Conservation (phyloP, 495 filamentous ascomycete genomes). For the Tricharina praecox region DNA sequence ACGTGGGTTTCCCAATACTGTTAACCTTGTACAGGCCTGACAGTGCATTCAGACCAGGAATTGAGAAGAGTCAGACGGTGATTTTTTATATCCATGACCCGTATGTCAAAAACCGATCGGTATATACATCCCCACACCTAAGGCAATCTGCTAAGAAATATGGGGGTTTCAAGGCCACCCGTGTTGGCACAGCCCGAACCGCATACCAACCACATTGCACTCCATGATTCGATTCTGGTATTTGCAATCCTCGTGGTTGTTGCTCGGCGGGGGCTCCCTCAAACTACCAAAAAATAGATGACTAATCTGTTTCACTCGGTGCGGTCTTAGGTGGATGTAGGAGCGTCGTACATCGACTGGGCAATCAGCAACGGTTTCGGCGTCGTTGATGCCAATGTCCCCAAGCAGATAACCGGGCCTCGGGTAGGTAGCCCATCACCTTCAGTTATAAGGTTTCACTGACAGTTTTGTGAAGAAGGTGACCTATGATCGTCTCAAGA, state of each 20-base stretch:
- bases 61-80: no score
- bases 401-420: constrained; percentile 44
- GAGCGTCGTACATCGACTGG: constrained; percentile 69
- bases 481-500: constrained; percentile 30
- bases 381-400: constrained; percentile 80
- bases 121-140: no score
- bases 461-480: neutral
- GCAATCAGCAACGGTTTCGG: constrained; percentile 52
- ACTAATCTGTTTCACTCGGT: neutral
- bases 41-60: no score
- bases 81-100: constrained; percentile 32
- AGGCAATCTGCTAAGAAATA: no score
- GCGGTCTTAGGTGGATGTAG: constrained; percentile 47
- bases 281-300: neutral
- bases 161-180: constrained; percentile 40
- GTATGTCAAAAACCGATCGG: constrained; percentile 25
- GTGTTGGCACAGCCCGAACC: constrained; percentile 50
- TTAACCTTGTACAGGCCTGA: neutral
- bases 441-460: neutral
- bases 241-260: constrained; percentile 28
- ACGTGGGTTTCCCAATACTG: constrained; percentile 31
- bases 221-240: constrained; percentile 77
- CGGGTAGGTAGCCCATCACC: constrained; percentile 31
- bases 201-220: constrained; percentile 49
- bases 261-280: no score